Conservation (phyloP, 2,329 filamentous ascomycete genomes). For the Stagonosporopsis rhizophila region DNA sequence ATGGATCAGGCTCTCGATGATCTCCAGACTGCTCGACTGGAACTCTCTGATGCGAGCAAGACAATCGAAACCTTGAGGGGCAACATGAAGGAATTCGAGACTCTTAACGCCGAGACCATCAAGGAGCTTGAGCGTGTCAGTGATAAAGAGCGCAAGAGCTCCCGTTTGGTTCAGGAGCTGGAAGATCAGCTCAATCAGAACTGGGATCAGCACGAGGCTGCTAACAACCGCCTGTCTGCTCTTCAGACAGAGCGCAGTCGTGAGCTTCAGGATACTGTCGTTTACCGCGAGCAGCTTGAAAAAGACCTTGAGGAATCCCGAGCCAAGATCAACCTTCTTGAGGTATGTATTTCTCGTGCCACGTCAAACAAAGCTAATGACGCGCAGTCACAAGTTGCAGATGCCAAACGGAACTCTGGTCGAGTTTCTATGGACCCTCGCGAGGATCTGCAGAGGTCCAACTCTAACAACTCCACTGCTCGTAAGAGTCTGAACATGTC, state of each 20-base stretch:
- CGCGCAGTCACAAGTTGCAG: slow-evolving; percentile 67
- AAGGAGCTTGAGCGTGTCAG: slow-evolving; percentile 64
- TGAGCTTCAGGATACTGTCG: slow-evolving; percentile 51
- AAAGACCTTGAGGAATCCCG: slow-evolving; percentile 80
- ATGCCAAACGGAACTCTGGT: slow-evolving; percentile 58
- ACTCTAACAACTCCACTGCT: slow-evolving; percentile 71
- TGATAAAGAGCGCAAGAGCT: slow-evolving; percentile 85
- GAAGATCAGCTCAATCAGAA: slow-evolving; percentile 96
- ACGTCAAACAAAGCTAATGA: slow-evolving; percentile 31
- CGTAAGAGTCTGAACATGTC: slow-evolving; percentile 88
- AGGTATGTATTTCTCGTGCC: slow-evolving; percentile 62
- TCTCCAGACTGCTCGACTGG: slow-evolving; percentile 51
- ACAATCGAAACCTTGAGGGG: slow-evolving; percentile 51
- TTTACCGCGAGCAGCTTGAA: slow-evolving; percentile 55
- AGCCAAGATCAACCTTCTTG: slow-evolving; percentile 74
- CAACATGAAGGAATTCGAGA: slow-evolving; percentile 55
- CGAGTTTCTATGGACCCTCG: slow-evolving; percentile 56
- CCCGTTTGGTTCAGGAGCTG: slow-evolving; percentile 89
- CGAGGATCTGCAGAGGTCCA: slow-evolving; percentile 61
- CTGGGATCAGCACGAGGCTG: slow-evolving; percentile 88
- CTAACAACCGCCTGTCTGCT: slow-evolving; percentile 84
- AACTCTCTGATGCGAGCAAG: slow-evolving; percentile 51
- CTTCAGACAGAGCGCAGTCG: slow-evolving; percentile 56
- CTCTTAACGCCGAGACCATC: slow-evolving; percentile 61
- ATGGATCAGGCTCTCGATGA: slow-evolving; percentile 54